Evolutionary conservation across 305 asterid genomes (phyloP).

Genomic region (Solanum chacoense): DNA sequence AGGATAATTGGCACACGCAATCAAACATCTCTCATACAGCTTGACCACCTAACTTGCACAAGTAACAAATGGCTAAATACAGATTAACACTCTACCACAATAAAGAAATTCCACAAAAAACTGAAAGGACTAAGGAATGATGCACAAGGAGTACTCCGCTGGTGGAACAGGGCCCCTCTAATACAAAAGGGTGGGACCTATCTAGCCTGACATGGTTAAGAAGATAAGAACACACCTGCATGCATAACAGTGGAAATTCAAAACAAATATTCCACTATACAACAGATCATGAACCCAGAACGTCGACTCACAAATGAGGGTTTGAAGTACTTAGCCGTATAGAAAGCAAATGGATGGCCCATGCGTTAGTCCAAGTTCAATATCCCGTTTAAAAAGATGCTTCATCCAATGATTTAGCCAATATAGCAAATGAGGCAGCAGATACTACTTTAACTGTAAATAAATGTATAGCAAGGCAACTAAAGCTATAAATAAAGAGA

Average conservation of each 20-base stretch:
- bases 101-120: slow-evolving; percentile 10
- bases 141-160: slow-evolving; percentile 65
- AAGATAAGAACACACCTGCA: slow-evolving; percentile 97
- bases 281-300: slow-evolving; percentile 84
- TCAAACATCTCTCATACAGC: slow-evolving; percentile 87
- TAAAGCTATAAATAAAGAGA: slow-evolving; percentile 53
- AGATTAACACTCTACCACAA: slow-evolving; percentile 4
- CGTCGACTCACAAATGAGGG: slow-evolving; percentile 87
- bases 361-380: slow-evolving; percentile 97
- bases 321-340: slow-evolving; percentile 96
- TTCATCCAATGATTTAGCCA: slow-evolving; percentile 94
- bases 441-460: slow-evolving; percentile 89
- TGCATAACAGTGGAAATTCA: slow-evolving; percentile 83
- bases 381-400: slow-evolving; percentile 82
- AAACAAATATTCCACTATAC: slow-evolving; percentile 41
- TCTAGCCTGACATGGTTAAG: slow-evolving; percentile 91
- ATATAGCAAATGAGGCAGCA: slow-evolving; percentile 82
- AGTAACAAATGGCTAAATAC: slow-evolving; percentile 14
- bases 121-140: slow-evolving; percentile 28
- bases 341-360: slow-evolving; percentile 91
- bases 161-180: slow-evolving; percentile 91
- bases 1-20: slow-evolving; percentile 96
- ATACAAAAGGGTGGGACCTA: slow-evolving; percentile 59
- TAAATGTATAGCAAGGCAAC: slow-evolving; percentile 77
- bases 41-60: slow-evolving; percentile 63